phyloP scores from a whole-genome alignment of 345 rosid genomes.

The Raphanus raphanistrum region DNA sequence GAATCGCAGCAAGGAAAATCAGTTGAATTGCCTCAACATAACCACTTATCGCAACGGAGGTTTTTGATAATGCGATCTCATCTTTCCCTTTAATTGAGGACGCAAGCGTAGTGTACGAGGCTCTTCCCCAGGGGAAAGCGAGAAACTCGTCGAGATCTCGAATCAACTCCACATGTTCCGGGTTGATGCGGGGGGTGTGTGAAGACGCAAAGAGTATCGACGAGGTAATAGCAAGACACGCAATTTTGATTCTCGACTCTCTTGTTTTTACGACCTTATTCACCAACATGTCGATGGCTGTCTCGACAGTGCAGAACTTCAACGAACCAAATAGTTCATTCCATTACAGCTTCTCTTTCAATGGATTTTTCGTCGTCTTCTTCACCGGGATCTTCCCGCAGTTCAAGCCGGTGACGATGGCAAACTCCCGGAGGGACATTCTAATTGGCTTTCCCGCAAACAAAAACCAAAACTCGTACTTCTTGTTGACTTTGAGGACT shows the following conservation, averaged over 20 bases:
- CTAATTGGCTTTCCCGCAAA: not conserved
- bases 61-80: not conserved
- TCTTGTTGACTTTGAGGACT: too few species aligned
- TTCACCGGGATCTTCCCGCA: not conserved
- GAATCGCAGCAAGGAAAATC: not conserved
- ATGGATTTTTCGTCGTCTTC: not conserved
- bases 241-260: not conserved
- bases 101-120: not conserved
- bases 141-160: not conserved
- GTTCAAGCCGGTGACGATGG: not conserved
- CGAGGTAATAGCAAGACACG: not conserved
- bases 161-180: not conserved
- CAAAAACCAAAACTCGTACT: too few species aligned
- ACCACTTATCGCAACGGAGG: not conserved
- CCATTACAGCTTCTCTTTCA: not conserved
- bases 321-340: too few species aligned
- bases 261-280: not conserved
- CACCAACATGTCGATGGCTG: not conserved
- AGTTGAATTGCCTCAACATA: not conserved
- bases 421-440: not conserved
- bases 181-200: too few species aligned
- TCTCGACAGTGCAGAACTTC: too few species aligned
- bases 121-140: not conserved
- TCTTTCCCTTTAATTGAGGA: not conserved
- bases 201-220: too few species aligned